Base-by-base conservation (phyloP, 371 early-diverging fungal species). In the Mucor ambiguus region DNA sequence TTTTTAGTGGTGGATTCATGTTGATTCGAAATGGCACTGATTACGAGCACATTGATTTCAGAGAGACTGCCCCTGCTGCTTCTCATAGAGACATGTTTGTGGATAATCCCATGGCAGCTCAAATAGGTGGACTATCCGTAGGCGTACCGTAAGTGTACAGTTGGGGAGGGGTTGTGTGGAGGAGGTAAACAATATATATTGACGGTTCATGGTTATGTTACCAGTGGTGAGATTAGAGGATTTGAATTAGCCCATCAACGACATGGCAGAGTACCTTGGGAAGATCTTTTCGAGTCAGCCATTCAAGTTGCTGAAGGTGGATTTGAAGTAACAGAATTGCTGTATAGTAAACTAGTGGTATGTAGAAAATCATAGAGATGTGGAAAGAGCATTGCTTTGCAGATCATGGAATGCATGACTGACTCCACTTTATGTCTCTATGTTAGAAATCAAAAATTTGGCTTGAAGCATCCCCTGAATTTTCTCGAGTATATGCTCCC, bases 1-100 rank as follows among this genome's bases (percentile, higher is more conserved):
- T 28, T 26, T 22, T 16, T 52, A 86, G 92, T 11, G 99, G 99
- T 44, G 99, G 99, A 8, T 98, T 99, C 78, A 92, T 98, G 92
- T 77, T 97, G 18, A 83, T 98, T 18, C 91, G 96, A n/a, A 79
- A 87, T 68, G 83, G 87, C n/a, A 79, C 86, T 30, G 49, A 49
- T 10, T 67, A 71, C 55, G 89, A 87, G 56, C 68, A 82, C 16
- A 85, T 93, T 57, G 93, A 93, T 72, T 93, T 93, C 46, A 81
- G 99, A 46, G 99, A 99, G 79, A 84, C 82, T 0, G 99, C 99
- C 1, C 98, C 98, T 6, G 78, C 71, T 16, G 90, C 83, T 7
- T 79, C 96, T 1, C 76, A 70, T 20, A 71, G 71, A 30, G 88
- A 91, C 63, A 93, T 96, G 93, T 98, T 74, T 70, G 70, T 71